Conservation (phyloP, 2,329 filamentous ascomycete genomes). For the Diaporthe destruens region DNA sequence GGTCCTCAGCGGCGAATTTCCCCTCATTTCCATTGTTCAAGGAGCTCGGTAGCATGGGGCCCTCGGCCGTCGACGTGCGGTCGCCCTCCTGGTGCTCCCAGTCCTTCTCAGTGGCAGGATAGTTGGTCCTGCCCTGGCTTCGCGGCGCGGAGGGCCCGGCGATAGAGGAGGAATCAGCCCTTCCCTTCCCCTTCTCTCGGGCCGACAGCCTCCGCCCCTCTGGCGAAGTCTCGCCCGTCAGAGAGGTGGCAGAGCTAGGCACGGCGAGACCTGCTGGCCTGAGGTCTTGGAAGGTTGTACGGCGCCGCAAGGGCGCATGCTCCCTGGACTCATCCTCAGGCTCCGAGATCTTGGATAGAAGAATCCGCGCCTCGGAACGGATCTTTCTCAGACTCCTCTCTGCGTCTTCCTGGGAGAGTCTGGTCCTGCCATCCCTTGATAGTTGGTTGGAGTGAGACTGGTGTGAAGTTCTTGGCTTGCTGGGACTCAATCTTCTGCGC, state of each 20-base stretch:
- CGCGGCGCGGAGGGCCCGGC: not conserved
- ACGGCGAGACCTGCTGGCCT: not conserved
- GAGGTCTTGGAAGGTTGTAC: not conserved
- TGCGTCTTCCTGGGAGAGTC: not conserved
- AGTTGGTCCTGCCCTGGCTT: not conserved
- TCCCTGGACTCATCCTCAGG: conserved; percentile 11
- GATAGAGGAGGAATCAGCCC: not conserved
- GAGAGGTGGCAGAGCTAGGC: not conserved
- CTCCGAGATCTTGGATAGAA: conserved; percentile 3
- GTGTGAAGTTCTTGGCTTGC: not conserved
- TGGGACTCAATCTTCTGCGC: conserved; percentile 8
- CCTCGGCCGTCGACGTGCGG: not conserved
- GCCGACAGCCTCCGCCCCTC: not conserved
- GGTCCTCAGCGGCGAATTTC: not conserved
- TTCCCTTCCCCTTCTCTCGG: conserved; percentile 14
- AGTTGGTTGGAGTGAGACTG: conserved; percentile 6
- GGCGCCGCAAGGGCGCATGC: not conserved
- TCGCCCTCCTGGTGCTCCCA: not conserved
- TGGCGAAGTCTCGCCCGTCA: not conserved
- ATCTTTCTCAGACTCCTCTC: conserved; percentile 8
- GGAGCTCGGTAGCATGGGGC: not conserved
- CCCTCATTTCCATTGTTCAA: not conserved
- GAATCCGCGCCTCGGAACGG: conserved; percentile 17
- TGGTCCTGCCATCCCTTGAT: not conserved
- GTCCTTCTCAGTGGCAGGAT: not conserved